Percentiles rank a stretch among this genome's conserved stretches.
Conservation (phyloP, 306 rosid genomes). For the Neltuma alba region DNA sequence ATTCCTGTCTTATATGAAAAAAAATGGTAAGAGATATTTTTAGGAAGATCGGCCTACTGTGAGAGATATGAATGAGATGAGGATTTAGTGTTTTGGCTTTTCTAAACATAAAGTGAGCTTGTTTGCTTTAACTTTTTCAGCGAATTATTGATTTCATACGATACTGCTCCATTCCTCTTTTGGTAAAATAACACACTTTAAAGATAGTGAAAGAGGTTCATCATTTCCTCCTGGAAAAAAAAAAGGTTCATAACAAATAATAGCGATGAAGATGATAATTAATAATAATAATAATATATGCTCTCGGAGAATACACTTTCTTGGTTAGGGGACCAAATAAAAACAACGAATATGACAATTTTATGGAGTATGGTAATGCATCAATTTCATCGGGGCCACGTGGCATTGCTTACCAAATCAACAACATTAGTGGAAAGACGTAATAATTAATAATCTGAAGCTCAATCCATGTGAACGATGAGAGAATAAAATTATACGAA, state of each 20-base stretch:
- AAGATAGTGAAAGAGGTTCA: background rate
- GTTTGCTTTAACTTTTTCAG: constrained; percentile 39
- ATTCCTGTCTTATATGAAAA: background rate
- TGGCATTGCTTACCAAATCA: constrained; percentile 31
- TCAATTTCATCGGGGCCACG: constrained; percentile 34
- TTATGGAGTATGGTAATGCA: constrained; percentile 24
- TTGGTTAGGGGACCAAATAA: background rate
- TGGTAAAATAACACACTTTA: constrained; percentile 8
- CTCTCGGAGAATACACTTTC: constrained; percentile 19
- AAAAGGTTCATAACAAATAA: background rate
- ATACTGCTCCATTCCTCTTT: constrained; percentile 33
- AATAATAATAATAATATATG: background rate
- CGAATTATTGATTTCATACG: constrained; percentile 42
- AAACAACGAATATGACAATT: background rate
- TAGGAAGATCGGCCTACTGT: constrained; percentile 14
- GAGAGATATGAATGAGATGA: constrained; percentile 14
- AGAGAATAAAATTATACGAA: too few relatives aligned
- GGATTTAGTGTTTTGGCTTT: constrained; percentile 33
- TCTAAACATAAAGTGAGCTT: constrained; percentile 31
- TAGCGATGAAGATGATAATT: background rate
- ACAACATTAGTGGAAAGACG: constrained; percentile 16
- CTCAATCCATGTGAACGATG: background rate
- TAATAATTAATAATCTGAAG: background rate
- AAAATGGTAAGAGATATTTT: background rate
- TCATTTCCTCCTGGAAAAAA: background rate